Base-by-base conservation (phyloP, 257 asterid genomes). In the Nicotiana knightiana region DNA sequence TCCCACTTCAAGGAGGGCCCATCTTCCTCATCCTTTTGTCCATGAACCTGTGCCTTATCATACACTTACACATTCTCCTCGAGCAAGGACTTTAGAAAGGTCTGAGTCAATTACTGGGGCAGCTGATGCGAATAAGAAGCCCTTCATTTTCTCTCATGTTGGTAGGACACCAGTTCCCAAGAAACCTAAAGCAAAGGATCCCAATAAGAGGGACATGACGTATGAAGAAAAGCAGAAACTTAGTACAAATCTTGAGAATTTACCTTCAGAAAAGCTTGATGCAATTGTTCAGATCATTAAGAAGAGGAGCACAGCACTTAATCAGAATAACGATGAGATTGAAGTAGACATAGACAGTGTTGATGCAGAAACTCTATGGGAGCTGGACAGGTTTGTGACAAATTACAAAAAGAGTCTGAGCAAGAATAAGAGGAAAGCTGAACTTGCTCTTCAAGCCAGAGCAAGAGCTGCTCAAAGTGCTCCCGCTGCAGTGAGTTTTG, bases 111-210 rank as follows among this genome's bases (percentile, higher is more conserved):
- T 86, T 86, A 32, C 88, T n/a, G 66, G 79, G 85, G 85, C 90
- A 80, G 83, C 89, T 67, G 92, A 88, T 88, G 87, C 88, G 11
- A 89, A 81, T 82, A 48, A 58, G 65, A 87, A 82, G 39, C 81
- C 85, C 68, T 71, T 90, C 82, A 58, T 8, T 73, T 82, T 91
- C 32, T 79, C 91, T 71, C 89, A 87, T 86, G 85, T 73, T 81
- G 94, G 86, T 43, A 88, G 98, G 83, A 88, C 91, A 7, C 96
- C 98, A 30, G 96, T 58, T 76, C 97, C 93, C 1, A 92, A 89
- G 90, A 95, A 95, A 85, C 99, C 99, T 39, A 95, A 93, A 88
- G 99, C 98, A 7, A 93, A 88, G 88, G 98, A 94, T 89, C 95
- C 87, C 16, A 80, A 94, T 64, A 95, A 95, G 86, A 88, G 97